These are phyloP conservation scores for Aurifilum marmelostoma DNA, from an alignment of 2,329 filamentous ascomycete species.

Conservation along the genomic window DNA sequence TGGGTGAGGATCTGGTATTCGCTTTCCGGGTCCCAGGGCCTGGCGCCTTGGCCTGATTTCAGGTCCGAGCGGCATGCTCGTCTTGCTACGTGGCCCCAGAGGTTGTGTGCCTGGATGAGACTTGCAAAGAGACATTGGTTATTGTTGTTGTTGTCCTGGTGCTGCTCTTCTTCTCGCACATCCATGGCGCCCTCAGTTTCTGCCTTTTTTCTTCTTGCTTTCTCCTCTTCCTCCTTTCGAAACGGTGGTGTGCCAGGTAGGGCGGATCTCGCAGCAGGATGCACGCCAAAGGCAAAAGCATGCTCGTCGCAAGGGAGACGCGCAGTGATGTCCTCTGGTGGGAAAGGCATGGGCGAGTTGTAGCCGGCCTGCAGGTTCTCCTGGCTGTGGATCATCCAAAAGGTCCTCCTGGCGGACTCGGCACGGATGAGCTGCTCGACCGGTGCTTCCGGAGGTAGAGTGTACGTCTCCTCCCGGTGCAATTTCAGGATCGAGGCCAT, in stretches of 20 bases:
- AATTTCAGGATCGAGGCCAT: constrained; percentile 42
- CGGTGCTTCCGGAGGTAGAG: constrained; percentile 32
- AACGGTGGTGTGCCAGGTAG: constrained; percentile 40
- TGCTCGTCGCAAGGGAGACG: constrained; percentile 42
- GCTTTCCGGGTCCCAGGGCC: constrained; percentile 34
- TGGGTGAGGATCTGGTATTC: constrained; percentile 34
- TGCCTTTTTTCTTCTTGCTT: neutral
- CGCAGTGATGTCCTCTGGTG: constrained; percentile 41
- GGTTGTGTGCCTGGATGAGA: constrained; percentile 42
- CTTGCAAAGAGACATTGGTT: constrained; percentile 42
- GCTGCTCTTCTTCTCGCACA: no score
- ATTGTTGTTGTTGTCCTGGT: constrained; percentile 19
- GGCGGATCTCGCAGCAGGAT: constrained; percentile 38
- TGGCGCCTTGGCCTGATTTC: constrained; percentile 16
- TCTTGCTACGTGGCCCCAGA: constrained; percentile 43
- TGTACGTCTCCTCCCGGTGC: constrained; percentile 43
- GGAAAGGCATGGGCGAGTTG: constrained; percentile 40
- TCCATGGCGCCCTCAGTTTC: no score
- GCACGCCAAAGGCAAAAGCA: constrained; percentile 42
- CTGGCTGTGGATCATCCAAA: constrained; percentile 44
- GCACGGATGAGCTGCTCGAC: constrained; percentile 38
- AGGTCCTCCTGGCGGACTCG: constrained; percentile 41
- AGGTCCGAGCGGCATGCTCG: constrained; percentile 33
- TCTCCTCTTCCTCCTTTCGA: neutral
- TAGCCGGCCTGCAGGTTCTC: constrained; percentile 43